Base-by-base conservation (phyloP, 805 yeast genomes). In the Metschnikowia cubensis region DNA sequence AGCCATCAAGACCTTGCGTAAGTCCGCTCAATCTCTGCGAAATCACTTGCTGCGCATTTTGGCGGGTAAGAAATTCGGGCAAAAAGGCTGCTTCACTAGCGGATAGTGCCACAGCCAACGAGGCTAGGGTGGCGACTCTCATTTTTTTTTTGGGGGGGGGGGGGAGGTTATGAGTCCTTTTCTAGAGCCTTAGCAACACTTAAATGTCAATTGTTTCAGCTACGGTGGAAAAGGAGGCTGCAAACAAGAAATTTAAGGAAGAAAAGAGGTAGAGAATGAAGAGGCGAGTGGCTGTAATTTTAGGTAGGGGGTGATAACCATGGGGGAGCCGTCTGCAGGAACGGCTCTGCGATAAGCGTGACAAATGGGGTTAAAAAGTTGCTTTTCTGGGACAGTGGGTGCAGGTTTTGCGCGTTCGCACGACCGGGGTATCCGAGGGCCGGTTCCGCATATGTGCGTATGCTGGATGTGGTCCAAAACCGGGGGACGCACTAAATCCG, bases 391-490 rank as follows among this genome's bases (percentile, higher is more conserved):
- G 21, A 20, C 35, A 33, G 36, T 20, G 10, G 39, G 37, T 21
- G 35, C 44, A 18, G 35, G 10, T 20, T 21, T 29, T 41, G 44
- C n/a, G 44, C 29, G 6, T 10, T 20, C 36, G 15, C 45, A 42
- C 45, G 45, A 32, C 45, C 18, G 31, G 25, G 21, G 39, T 8
- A 18, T 36, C 22, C 37, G 20, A 20, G 45, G 17, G 4, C 35
- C 22, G 18, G 33, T 6, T 2, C 17, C 31, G 41, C 41, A 37
- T 21, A 7, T 21, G 39, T 13, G 31, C 29, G n/a, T 21, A n/a
- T 18, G 40, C 40, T 36, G 25, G 25, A n/a, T 70, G 72, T 67
- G 73, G 71, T 68, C 71, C 71, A 14, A 14, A 20, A 40, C 17
- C n/a, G 8, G 10, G 10, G 29, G 29, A 25, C 29, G 29, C 29